These are phyloP conservation scores for Scedosporium minutisporum DNA, from an alignment of 2,329 filamentous ascomycete genomes.

Conservation along the genomic window DNA sequence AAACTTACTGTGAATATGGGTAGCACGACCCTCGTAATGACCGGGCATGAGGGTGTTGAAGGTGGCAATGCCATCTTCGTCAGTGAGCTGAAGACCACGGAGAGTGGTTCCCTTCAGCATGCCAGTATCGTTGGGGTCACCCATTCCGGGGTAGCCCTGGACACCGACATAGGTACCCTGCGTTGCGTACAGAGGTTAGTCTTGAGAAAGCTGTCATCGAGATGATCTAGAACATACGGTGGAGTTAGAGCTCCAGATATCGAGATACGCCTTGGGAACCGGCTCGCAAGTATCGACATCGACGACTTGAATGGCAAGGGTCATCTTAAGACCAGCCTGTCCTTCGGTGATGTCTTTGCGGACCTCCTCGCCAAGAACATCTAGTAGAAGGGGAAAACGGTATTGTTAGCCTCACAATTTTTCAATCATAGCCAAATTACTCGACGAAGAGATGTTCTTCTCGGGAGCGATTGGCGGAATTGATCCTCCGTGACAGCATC, in stretches of 20 bases:
- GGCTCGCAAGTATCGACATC: slow-evolving; percentile 12
- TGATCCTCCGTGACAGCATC: background rate
- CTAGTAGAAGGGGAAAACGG: background rate
- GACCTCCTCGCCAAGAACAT: slow-evolving; percentile 12
- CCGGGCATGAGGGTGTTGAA: slow-evolving; percentile 34
- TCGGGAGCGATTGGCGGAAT: no score
- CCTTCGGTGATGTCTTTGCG: slow-evolving; percentile 17
- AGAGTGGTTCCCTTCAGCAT: slow-evolving; percentile 24
- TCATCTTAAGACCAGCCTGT: slow-evolving; percentile 31
- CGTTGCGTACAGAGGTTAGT: background rate
- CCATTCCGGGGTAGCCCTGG: slow-evolving; percentile 18
- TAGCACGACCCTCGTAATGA: slow-evolving; percentile 33
- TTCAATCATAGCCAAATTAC: no score
- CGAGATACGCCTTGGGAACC: slow-evolving; percentile 10
- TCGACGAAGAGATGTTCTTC: background rate
- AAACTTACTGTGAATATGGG: slow-evolving; percentile 35
- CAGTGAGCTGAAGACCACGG: slow-evolving; percentile 28
- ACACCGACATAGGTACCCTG: slow-evolving; percentile 27
- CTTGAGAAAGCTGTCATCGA: background rate
- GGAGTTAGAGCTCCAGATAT: slow-evolving; percentile 22
- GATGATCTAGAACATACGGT: slow-evolving; percentile 20
- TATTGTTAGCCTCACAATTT: no score
- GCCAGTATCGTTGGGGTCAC: slow-evolving; percentile 29
- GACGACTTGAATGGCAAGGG: slow-evolving; percentile 25
- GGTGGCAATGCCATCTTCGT: slow-evolving; percentile 29